Evolutionary conservation across 1,139 yeast genomes (phyloP).

Genomic region (Zygosaccharomyces pseudobailii): DNA sequence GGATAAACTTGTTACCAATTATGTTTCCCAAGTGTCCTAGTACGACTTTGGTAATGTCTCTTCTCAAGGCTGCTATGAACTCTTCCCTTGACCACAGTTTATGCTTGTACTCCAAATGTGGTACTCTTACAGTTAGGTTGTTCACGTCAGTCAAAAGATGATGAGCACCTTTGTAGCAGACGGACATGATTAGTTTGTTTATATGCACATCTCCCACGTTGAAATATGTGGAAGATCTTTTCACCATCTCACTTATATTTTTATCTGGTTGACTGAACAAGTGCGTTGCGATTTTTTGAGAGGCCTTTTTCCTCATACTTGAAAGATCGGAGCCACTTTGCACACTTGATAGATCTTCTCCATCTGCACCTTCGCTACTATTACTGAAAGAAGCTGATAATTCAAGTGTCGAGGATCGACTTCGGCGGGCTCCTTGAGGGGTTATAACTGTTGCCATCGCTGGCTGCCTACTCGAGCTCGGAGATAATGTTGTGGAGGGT

Average conservation of each 20-base stretch:
- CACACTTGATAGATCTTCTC: slow-evolving; percentile 17
- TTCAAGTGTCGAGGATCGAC: slow-evolving; percentile 6
- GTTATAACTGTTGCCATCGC: slow-evolving; percentile 8
- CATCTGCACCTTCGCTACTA: slow-evolving; percentile 9
- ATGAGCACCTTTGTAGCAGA: slow-evolving; percentile 77
- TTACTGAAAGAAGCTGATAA: slow-evolving; percentile 7
- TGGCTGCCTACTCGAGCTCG: slow-evolving; percentile 4
- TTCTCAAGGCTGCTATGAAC: slow-evolving; percentile 56
- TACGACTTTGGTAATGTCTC: slow-evolving; percentile 63
- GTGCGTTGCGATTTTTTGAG: slow-evolving; percentile 11
- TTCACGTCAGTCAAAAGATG: slow-evolving; percentile 67
- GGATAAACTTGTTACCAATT: slow-evolving; percentile 67
- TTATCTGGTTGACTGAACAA: slow-evolving; percentile 18
- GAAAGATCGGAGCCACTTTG: slow-evolving; percentile 6
- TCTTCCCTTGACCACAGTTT: slow-evolving; percentile 81
- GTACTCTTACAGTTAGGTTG: slow-evolving; percentile 59
- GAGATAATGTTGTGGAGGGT: background rate
- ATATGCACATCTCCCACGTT: slow-evolving; percentile 59
- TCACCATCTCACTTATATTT: slow-evolving; percentile 54
- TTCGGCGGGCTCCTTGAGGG: slow-evolving; percentile 6
- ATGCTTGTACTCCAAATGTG: slow-evolving; percentile 57
- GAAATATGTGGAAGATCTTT: slow-evolving; percentile 61
- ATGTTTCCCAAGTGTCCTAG: slow-evolving; percentile 75
- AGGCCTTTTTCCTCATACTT: slow-evolving; percentile 8
- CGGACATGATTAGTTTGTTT: slow-evolving; percentile 47